Conservation (phyloP, 306 rosid species). For the Vigna hirtella region DNA sequence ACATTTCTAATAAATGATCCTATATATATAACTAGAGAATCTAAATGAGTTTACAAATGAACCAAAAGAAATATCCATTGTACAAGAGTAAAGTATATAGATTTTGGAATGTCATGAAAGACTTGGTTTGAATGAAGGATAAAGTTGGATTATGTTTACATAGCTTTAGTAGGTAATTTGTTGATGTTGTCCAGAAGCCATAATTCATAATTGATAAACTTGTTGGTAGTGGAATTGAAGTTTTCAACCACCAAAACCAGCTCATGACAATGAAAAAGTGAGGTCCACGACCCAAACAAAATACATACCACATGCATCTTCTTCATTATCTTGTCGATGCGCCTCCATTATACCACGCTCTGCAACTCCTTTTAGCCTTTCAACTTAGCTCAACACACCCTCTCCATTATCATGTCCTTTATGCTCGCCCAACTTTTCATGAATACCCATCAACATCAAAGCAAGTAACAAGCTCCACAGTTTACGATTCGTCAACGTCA, state of each 20-base stretch:
- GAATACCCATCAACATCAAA: not conserved
- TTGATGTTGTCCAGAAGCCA: not conserved
- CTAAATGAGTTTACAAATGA: too few relatives aligned
- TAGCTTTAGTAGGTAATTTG: not conserved
- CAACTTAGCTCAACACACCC: too few relatives aligned
- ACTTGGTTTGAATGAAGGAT: not conserved
- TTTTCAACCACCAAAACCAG: constrained; percentile 39
- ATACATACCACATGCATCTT: constrained; percentile 2
- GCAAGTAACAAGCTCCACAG: not conserved
- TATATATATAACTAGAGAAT: too few relatives aligned
- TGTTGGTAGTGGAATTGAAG: constrained; percentile 30
- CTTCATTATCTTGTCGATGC: not conserved
- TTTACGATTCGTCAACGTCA: constrained; percentile 36
- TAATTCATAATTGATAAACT: constrained; percentile 16
- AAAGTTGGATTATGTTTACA: not conserved
- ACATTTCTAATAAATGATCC: too few relatives aligned
- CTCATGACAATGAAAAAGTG: constrained; percentile 17
- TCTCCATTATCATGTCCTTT: not conserved
- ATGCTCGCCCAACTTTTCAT: constrained; percentile 7
- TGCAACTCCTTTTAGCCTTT: too few relatives aligned
- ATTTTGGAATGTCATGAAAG: not conserved
- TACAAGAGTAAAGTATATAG: too few relatives aligned
- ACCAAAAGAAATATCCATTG: too few relatives aligned
- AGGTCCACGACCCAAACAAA: constrained; percentile 29
- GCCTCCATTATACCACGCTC: too few relatives aligned